Evolutionary conservation across 2,329 filamentous ascomycete genomes (phyloP).

Genomic region (Aspergillus pseudonomiae): DNA sequence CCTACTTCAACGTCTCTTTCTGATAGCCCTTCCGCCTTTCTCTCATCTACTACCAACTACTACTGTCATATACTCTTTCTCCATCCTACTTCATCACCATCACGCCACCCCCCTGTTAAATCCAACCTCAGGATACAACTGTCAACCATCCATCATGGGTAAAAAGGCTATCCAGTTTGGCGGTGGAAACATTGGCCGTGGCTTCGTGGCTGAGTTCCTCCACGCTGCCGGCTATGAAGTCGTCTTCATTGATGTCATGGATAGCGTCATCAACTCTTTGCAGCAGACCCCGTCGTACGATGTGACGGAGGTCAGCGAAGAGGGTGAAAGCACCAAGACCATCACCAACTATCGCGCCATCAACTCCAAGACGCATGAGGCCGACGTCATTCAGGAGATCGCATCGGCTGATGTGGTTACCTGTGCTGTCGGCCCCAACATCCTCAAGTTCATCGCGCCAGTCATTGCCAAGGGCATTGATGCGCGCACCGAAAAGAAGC

Average conservation of each 20-base stretch:
- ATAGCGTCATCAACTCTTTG: constrained; percentile 76
- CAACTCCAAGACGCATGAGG: constrained; percentile 87
- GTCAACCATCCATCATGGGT: constrained; percentile 34
- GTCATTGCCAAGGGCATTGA: constrained; percentile 94
- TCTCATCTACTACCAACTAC: not conserved
- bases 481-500: constrained; percentile 65
- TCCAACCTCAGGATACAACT: not conserved
- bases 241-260: constrained; percentile 93
- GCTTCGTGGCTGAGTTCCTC: constrained; percentile 88
- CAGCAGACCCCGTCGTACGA: constrained; percentile 78
- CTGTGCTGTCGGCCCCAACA: constrained; percentile 93
- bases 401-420: constrained; percentile 87
- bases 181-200: constrained; percentile 82
- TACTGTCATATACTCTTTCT: not conserved
- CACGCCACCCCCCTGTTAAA: not conserved
- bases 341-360: constrained; percentile 97
- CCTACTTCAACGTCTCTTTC: not conserved
- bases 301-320: constrained; percentile 87
- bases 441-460: constrained; percentile 94
- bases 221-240: constrained; percentile 96
- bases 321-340: constrained; percentile 76
- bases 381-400: constrained; percentile 81
- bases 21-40: not conserved
- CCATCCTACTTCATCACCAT: constrained; percentile 3
- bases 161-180: constrained; percentile 83